phyloP scores from a whole-genome alignment of 257 asterid species.

The Solanum piurae region DNA sequence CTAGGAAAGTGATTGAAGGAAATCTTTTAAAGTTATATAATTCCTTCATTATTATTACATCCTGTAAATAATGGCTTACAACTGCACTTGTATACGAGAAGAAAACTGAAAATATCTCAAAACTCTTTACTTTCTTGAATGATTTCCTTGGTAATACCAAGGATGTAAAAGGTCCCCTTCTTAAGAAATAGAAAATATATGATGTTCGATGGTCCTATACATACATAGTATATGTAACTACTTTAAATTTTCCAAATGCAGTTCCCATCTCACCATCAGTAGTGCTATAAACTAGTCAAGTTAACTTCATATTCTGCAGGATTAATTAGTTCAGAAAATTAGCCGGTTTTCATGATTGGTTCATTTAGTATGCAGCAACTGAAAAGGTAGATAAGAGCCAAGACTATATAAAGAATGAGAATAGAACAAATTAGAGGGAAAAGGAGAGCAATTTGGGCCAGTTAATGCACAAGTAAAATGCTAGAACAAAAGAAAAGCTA shows the following conservation, averaged over 20 bases:
- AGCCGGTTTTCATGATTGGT: neutral
- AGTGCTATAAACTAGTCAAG: neutral
- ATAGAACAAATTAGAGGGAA: neutral
- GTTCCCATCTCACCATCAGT: neutral
- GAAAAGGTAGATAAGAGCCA: neutral
- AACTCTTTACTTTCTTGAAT: neutral
- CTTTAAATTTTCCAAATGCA: neutral
- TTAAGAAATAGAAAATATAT: too few species aligned
- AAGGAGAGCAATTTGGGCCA: neutral
- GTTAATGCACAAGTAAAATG: neutral
- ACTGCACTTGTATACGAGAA: neutral
- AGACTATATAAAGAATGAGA: neutral
- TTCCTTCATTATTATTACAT: neutral
- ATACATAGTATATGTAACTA: neutral
- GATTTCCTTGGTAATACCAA: neutral
- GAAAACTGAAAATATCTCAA: too few species aligned
- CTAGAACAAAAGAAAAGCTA: neutral
- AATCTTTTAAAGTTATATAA: too few species aligned
- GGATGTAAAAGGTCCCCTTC: neutral
- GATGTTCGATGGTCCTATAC: neutral
- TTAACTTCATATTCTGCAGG: neutral
- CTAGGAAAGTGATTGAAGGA: too few species aligned
- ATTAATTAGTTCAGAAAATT: neutral
- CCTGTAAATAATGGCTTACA: fast-evolving
- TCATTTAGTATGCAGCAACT: neutral